Evolutionary conservation across 768 basidiomycete genomes (phyloP).

Genomic region (Holtermanniella nyarrowii): DNA sequence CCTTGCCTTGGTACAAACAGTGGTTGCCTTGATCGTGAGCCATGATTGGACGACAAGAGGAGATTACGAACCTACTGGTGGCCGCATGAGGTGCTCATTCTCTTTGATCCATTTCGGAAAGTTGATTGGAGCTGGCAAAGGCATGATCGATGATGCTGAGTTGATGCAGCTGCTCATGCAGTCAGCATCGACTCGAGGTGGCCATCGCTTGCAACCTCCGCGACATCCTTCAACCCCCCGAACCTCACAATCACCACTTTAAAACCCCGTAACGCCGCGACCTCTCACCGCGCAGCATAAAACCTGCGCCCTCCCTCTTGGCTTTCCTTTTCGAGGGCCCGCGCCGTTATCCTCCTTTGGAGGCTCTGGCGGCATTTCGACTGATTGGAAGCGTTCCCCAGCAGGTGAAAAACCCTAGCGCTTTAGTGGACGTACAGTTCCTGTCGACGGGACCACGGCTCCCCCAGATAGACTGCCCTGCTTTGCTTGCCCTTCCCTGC

Average conservation of each 20-base stretch:
- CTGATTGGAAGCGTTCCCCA: slow-evolving; percentile 36
- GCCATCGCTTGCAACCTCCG: not conserved
- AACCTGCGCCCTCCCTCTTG: not conserved
- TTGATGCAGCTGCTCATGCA: not conserved
- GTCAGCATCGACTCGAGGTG: not conserved
- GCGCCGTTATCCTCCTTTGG: not conserved
- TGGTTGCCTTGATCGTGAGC: slow-evolving; percentile 26
- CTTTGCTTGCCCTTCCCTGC: not conserved
- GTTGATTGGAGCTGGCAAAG: slow-evolving; percentile 67
- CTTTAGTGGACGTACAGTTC: slow-evolving; percentile 40
- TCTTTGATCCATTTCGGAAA: slow-evolving; percentile 78
- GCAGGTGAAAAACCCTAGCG: no score
- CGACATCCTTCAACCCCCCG: not conserved
- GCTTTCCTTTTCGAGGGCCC: not conserved
- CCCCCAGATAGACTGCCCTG: slow-evolving; percentile 23
- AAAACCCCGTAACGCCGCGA: not conserved
- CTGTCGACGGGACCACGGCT: slow-evolving; percentile 38
- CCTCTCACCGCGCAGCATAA: not conserved
- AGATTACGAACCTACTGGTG: slow-evolving; percentile 83
- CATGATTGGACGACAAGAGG: not conserved
- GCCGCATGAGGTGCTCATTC: slow-evolving; percentile 68
- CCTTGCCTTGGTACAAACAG: slow-evolving; percentile 52
- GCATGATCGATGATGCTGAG: not conserved
- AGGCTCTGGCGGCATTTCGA: slow-evolving; percentile 14
- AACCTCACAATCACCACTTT: not conserved